A percentile compares a stretch with the other conserved stretches of the same genome.
Conservation (phyloP, 352 stramenopile genomes). For the Phytophthora ramorum region DNA sequence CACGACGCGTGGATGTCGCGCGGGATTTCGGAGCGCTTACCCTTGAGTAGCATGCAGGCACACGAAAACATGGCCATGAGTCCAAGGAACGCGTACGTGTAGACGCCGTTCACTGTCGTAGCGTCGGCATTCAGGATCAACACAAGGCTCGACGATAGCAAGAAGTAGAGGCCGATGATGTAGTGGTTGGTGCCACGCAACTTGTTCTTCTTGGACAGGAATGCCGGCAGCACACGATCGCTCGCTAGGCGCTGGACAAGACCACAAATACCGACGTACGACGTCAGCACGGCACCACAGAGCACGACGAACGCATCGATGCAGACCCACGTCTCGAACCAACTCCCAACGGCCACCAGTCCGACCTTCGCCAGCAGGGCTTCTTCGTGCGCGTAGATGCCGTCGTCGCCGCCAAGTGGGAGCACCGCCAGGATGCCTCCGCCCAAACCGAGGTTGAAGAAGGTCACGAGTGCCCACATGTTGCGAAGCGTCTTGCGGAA, state of each 20-base stretch:
- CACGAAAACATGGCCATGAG: constrained; percentile 86
- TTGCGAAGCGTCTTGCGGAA: constrained; percentile 78
- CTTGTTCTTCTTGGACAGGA: constrained; percentile 56
- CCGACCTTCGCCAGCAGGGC: constrained; percentile 72
- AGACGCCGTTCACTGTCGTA: constrained; percentile 77
- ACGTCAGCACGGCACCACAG: constrained; percentile 79
- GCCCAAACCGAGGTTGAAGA: constrained; percentile 86
- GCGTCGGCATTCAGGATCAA: constrained; percentile 75
- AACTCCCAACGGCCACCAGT: constrained; percentile 33
- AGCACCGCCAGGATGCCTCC: constrained; percentile 73
- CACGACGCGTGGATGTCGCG: constrained; percentile 69
- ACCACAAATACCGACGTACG: constrained; percentile 81
- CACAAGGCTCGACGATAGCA: constrained; percentile 64
- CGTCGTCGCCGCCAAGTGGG: constrained; percentile 46
- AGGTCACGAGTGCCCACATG: constrained; percentile 78
- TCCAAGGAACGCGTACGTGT: constrained; percentile 85
- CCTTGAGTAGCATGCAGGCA: constrained; percentile 86
- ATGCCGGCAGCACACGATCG: constrained; percentile 62
- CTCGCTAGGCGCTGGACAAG: constrained; percentile 74
- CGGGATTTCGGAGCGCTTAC: constrained; percentile 80
- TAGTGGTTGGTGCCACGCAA: constrained; percentile 71
- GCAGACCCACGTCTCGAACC: constrained; percentile 55
- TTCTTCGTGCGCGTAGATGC: constrained; percentile 53
- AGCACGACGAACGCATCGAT: constrained; percentile 91
- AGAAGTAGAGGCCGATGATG: constrained; percentile 77